Base-by-base conservation (phyloP, 768 basidiomycete species). In the Kwoniella sp. region DNA sequence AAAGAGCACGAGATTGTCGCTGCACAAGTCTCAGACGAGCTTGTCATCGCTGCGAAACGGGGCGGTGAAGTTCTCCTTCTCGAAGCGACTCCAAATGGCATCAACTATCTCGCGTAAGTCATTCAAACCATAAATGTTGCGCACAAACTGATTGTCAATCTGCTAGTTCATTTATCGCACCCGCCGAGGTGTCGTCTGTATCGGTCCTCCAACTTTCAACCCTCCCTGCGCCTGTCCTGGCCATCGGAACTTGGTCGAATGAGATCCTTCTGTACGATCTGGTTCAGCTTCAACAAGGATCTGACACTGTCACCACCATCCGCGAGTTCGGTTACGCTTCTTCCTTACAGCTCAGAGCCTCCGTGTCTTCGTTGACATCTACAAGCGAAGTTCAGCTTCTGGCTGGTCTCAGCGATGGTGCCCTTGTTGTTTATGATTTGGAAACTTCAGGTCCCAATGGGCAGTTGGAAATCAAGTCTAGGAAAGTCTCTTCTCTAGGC, bases 361-460 rank as follows among this genome's bases (percentile, higher is more conserved):
- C 60, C 13, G 27, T 44, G 10, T 27, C 30, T 2, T 8, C 22
- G 3, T 13, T 37, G 1, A 59, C 67, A 12, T 57, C 65, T 9
- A 62, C 63, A 1, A 62, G 57, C 30, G 65, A 65, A 9, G 50
- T 70, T 0, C 70, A 67, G 27, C 55, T 79, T 5, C 64, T 79
- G 12, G 74, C 73, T 25, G 78, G 78, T 2, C 44, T 74, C 19
- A 74, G 74, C 51, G 73, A 78, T 67, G 78, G 78, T 12, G 58
- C 67, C 15, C 61, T 76, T 48, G 49, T 75, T 49, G 60, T 60
- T 2, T 72, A 74, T 63, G 73, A 75, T 21, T 33, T 73, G 22
- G 64, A 64, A 25, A 46, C 47, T 5, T 53, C 57, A 0, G 64
- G 56, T 17, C 56, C 52, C 19, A 60, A 65, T 27, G 67, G 55